Percentiles rank a stretch among this genome's conserved stretches.
Conservation (phyloP, 2,329 filamentous ascomycete species). For the Ophiosphaerella herpotricha region DNA sequence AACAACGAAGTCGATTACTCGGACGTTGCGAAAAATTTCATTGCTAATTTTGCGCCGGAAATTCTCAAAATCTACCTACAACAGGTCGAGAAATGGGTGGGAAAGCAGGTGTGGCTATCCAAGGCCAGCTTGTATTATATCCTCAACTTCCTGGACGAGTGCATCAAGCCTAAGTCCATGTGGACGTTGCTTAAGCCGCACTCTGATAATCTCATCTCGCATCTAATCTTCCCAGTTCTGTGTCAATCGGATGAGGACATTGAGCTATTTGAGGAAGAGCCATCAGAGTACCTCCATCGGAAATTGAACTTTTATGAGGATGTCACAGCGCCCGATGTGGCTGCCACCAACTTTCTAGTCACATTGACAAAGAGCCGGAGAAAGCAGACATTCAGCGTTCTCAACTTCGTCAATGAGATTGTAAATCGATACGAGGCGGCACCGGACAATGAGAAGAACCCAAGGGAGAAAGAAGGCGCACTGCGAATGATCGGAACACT, state of each 20-base stretch:
- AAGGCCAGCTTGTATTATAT: constrained; percentile 92
- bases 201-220: constrained; percentile 88
- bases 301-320: constrained; percentile 99
- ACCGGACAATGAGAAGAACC: constrained; percentile 86
- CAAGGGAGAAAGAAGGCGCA: constrained; percentile 94
- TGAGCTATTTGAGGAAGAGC: constrained; percentile 91
- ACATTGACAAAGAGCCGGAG: constrained; percentile 91
- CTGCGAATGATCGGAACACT: constrained; percentile 96
- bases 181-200: constrained; percentile 94
- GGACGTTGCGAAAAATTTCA: constrained; percentile 88
- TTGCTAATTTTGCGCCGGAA: constrained; percentile 87
- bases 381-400: constrained; percentile 93
- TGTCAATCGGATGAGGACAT: constrained; percentile 92
- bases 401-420: constrained; percentile 92
- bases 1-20: constrained; percentile 76
- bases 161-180: constrained; percentile 95
- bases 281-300: constrained; percentile 93
- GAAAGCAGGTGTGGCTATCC: constrained; percentile 92
- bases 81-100: constrained; percentile 97
- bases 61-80: constrained; percentile 93
- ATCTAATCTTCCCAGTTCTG: constrained; percentile 93
- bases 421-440: constrained; percentile 90
- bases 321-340: constrained; percentile 90
- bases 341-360: constrained; percentile 94
- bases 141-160: constrained; percentile 93